Evolutionary conservation across 345 rosid genomes (phyloP).

Genomic region (Boechera stricta): DNA sequence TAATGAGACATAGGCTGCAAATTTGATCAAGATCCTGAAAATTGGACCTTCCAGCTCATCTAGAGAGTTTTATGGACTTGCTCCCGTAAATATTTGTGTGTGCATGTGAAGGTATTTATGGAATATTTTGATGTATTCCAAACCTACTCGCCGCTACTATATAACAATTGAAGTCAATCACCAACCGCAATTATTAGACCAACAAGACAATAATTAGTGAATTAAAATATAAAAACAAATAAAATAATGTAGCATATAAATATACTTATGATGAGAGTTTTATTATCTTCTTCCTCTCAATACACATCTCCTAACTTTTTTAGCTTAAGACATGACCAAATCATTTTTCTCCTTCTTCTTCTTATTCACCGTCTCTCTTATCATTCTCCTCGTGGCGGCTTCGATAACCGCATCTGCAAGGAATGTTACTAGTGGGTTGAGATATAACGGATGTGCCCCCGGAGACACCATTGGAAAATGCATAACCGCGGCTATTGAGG

Average conservation of each 20-base stretch:
- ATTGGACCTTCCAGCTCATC: background rate
- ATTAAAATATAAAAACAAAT: background rate
- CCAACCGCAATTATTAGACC: background rate
- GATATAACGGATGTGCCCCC: constrained; percentile 21
- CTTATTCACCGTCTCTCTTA: constrained; percentile 24
- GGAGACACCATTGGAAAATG: constrained; percentile 32
- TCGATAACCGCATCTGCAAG: constrained; percentile 8
- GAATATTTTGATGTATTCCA: no score
- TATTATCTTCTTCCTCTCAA: background rate
- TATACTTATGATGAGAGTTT: background rate
- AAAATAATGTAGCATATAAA: background rate
- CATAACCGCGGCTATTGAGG: constrained; percentile 10
- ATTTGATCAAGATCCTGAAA: background rate
- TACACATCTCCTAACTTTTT: background rate
- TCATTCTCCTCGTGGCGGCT: background rate
- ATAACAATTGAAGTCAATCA: background rate
- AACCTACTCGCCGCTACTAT: background rate
- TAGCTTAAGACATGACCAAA: constrained; percentile 21
- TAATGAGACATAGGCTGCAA: background rate
- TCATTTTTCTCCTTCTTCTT: background rate
- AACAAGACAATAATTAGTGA: background rate
- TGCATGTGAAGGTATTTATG: no score
- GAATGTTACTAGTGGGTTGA: constrained; percentile 19
- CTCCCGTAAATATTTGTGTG: background rate
- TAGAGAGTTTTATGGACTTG: background rate